Base-by-base conservation (phyloP, 2,329 filamentous ascomycete genomes). In the Parafenestella ontariensis region DNA sequence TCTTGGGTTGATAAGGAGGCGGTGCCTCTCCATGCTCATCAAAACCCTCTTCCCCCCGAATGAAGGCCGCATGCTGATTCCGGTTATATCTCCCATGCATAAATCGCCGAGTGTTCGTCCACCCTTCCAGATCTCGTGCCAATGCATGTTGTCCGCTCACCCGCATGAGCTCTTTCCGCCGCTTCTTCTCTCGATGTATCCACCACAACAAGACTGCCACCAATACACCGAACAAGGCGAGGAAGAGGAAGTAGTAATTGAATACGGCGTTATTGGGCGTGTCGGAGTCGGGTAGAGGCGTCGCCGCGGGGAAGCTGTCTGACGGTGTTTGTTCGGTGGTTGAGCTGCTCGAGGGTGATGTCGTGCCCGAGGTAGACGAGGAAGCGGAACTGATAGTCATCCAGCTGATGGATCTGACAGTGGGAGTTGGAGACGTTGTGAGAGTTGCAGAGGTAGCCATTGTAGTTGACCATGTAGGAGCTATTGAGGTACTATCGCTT, bases 11-110 rank as follows among this genome's bases (percentile, higher is more conserved):
- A 68, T 89, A 89, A 0, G 87, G 85, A 43, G 87, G 87, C 45
- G 87, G 87, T 9, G 86, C 85, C 69, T 89, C 85, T 24, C 87
- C 87, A 39, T 81, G 72, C 74, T 88, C 86, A 66, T 89, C 82
- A 51, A 89, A 71, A 0, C 87, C 87, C 59, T 89, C 87, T 41
- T 82, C 78, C 11, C 63, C 64, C 26, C 68, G 63, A 8, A 63
- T 26, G 18, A 65, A 45, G 13, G 56, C 46, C 15, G 59, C 48
- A 26, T 51, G 46, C 23, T 66, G 63, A 31, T 65, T 57, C 23
- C 54, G 51, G 33, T 67, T 61, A 45, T 66, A 64, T 24, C 56
- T 43, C 4, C 66, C 68, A 49, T 72, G 62, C 46, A 74, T 52
- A 58, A 70, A 66, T n/a, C 73, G 66, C 39, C 71, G 58, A 13